A percentile compares a stretch with the other conserved stretches of the same genome.
phyloP scores from a whole-genome alignment of 768 basidiomycete species.

The Termitomyces sp. region DNA sequence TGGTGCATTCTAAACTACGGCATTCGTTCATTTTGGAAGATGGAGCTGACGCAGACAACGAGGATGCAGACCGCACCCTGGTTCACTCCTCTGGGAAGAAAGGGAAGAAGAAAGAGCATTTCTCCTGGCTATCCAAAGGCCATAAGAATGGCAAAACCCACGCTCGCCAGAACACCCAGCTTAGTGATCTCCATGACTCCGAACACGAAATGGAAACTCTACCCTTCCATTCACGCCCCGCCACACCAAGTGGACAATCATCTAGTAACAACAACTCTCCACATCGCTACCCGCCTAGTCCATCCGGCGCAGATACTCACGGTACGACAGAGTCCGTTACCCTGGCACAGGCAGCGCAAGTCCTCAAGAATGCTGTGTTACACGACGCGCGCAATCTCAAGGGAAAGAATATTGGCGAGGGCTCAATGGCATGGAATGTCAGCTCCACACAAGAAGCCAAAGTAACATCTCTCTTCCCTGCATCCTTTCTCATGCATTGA shows the following conservation, averaged over 20 bases:
- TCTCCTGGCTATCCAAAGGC: constrained; percentile 9
- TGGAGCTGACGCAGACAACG: constrained; percentile 14
- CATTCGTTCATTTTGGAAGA: constrained; percentile 12
- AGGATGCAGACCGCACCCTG: constrained; percentile 16
- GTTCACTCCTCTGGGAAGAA: constrained; percentile 7
- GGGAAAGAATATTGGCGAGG: constrained; percentile 42
- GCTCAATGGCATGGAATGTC: constrained; percentile 49
- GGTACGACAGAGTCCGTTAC: constrained; percentile 35
- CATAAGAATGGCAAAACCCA: background rate
- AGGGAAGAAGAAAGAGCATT: constrained; percentile 17
- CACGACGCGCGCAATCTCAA: constrained; percentile 74
- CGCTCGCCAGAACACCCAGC: background rate
- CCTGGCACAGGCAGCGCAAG: constrained; percentile 57
- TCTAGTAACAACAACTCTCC: background rate
- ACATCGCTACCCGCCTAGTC: constrained; percentile 40
- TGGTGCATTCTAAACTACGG: constrained; percentile 10
- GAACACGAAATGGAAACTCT: constrained; percentile 8
- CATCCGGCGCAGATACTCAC: constrained; percentile 15
- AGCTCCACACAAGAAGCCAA: constrained; percentile 65
- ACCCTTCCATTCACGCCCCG: constrained; percentile 7
- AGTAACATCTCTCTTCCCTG: constrained; percentile 27
- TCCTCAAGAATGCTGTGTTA: constrained; percentile 62
- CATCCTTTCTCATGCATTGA: background rate
- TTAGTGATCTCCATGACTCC: background rate
- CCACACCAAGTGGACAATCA: constrained; percentile 13